These are phyloP conservation scores for Lojkania enalia DNA, from an alignment of 2,329 filamentous ascomycete genomes.

Conservation along the genomic window DNA sequence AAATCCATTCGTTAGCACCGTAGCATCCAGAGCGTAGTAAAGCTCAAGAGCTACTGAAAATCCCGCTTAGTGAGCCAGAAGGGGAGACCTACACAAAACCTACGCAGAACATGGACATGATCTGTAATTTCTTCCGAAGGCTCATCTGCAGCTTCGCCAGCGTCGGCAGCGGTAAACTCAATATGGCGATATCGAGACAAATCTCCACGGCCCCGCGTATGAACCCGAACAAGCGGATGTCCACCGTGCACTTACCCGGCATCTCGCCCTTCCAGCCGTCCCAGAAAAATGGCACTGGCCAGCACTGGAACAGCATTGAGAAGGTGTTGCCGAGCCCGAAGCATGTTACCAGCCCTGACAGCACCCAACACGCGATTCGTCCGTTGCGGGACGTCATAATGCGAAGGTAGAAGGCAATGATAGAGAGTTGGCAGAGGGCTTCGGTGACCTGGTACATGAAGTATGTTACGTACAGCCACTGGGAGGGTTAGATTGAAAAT, in stretches of 20 bases:
- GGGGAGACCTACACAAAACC: slow-evolving; percentile 17
- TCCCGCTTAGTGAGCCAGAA: no score
- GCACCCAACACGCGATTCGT: slow-evolving; percentile 22
- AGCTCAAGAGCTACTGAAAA: not conserved
- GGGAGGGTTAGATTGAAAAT: not conserved
- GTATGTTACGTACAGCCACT: slow-evolving; percentile 35
- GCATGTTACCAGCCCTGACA: slow-evolving; percentile 23
- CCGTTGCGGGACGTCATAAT: slow-evolving; percentile 27
- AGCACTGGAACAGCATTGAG: slow-evolving; percentile 43
- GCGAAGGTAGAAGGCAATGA: slow-evolving; percentile 38
- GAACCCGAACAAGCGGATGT: slow-evolving; percentile 46
- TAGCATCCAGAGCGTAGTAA: no score
- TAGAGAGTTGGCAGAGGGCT: slow-evolving; percentile 33
- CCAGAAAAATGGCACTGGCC: slow-evolving; percentile 46
- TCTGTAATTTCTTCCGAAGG: slow-evolving; percentile 29
- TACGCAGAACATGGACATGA: slow-evolving; percentile 35
- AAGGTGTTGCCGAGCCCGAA: slow-evolving; percentile 33
- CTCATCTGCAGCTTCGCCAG: slow-evolving; percentile 28
- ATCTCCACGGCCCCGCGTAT: slow-evolving; percentile 36
- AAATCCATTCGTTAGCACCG: not conserved
- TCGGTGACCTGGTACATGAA: slow-evolving; percentile 35
- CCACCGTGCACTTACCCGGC: slow-evolving; percentile 37
- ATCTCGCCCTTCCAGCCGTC: slow-evolving; percentile 45
- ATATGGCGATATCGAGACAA: slow-evolving; percentile 27
- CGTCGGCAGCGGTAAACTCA: slow-evolving; percentile 28